Base-by-base conservation (phyloP, 495 filamentous ascomycete genomes). In the Aspergillus sclerotiicarbonarius region DNA sequence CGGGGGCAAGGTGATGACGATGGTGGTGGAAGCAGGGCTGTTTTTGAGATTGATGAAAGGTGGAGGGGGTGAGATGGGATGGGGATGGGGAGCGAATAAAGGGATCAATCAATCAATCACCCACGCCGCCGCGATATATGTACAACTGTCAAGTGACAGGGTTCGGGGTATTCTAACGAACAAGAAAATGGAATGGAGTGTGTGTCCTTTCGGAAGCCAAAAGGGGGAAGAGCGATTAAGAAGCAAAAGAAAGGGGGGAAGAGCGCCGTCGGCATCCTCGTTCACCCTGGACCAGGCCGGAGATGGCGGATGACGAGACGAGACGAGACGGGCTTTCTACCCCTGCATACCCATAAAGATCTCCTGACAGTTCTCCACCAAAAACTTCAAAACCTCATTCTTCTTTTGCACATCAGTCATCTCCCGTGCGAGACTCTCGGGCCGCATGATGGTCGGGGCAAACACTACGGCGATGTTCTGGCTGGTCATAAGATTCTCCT, bases 401-500 rank as follows among this genome's bases (percentile, higher is more conserved):
- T 96, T 96, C 57, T 88, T 83, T 62, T 93, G 88, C 77, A 96
- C 94, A 63, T 99, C 95, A 12, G 87, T 90, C 89, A 98, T 95
- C 70, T 99, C 95, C 55, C 91, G 86, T 61, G 96, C 90, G 61
- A 97, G 76, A 60, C 85, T 91, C 67, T 85, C 78, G 21, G 96
- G 91, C 51, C 94, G 81, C 88, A 99, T 94, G 58, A 99, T 91
- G 8, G 95, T 99, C 21, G 95, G 95, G 25, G 95, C 95, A 65
- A 99, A 99, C 29, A 99, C 95, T 56, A 99, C 95, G 6, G 95
- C 91, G 37, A 98, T 77, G 63, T 99, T 99, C 68, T 90, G 86
- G 35, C 93, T 89, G 18, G 90, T 94, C 95, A 99, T 99, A 71
- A 84, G 71, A 67, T 99, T 99, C 65, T 94, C 88, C 15, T 81